A percentile compares a stretch with the other conserved stretches of the same genome.
phyloP scores from a whole-genome alignment of 2,329 filamentous ascomycete species.

The Chrysoporthe puriensis region DNA sequence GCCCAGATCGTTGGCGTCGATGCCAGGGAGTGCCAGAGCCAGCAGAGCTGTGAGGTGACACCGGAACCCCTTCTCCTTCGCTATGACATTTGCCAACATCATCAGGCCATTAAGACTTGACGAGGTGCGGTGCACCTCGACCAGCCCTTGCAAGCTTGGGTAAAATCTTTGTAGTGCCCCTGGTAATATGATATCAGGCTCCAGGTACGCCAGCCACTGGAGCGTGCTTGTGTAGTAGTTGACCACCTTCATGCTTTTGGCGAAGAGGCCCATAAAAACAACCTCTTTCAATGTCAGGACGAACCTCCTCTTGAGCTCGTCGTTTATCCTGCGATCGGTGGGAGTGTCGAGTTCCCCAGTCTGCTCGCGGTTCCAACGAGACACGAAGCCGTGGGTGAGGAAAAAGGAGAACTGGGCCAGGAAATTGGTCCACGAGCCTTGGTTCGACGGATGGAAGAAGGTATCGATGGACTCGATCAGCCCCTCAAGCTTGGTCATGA shows the following conservation, averaged over 20 bases:
- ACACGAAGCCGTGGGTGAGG: conserved; percentile 93
- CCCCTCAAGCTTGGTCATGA: conserved; percentile 84
- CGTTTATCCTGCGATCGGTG: conserved; percentile 75
- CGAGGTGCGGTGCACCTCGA: conserved; percentile 95
- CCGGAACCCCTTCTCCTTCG: conserved; percentile 90
- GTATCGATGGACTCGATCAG: conserved; percentile 95
- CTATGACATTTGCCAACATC: conserved; percentile 89
- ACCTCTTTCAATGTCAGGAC: conserved; percentile 89
- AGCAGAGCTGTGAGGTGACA: conserved; percentile 94
- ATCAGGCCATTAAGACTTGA: conserved; percentile 91
- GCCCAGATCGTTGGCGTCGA: conserved; percentile 95
- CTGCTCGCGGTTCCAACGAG: conserved; percentile 94
- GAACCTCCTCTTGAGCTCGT: conserved; percentile 83
- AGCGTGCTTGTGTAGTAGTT: conserved; percentile 90
- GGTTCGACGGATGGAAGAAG: conserved; percentile 98
- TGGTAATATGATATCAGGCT: conserved; percentile 88
- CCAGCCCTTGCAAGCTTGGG: conserved; percentile 91
- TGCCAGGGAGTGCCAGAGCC: conserved; percentile 90
- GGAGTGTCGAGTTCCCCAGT: conserved; percentile 91
- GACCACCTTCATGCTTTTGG: conserved; percentile 90
- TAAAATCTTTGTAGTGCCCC: conserved; percentile 96
- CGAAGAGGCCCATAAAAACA: conserved; percentile 97
- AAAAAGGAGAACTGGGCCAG: conserved; percentile 91
- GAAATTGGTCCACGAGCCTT: conserved; percentile 87
- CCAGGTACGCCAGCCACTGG: conserved; percentile 86